Base-by-base conservation (phyloP, 208 protist genomes). In the Sergeia podlipaevii region DNA sequence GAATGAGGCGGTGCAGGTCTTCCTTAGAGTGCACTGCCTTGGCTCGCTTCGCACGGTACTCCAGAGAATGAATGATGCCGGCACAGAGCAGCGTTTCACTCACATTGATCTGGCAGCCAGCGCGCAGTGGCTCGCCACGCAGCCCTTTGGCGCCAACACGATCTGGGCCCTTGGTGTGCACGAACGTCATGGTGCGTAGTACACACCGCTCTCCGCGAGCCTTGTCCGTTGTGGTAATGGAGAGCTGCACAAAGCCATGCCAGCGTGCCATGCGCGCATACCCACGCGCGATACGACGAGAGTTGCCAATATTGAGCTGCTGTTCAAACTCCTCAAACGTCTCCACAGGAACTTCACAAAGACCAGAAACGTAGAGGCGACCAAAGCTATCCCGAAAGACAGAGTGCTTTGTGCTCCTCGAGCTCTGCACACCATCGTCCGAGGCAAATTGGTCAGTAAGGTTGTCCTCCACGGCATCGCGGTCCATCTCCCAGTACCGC, bases 401-500 rank as follows among this genome's bases (percentile, higher is more conserved):
- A 10, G 68, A 34, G 53, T 89, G 66, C 34, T 24, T 28, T 33
- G 51, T 36, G 23, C 45, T 58, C 20, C 41, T 18, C 18, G 60
- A 27, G 24, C 47, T 58, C 11, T 70, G 43, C 36, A 57, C 18
- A 0, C 39, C 61, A 7, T 49, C 52, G 28, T 77, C 70, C 15
- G 13, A 21, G 23, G 58, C 58, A 8, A 61, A 43, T 15, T 68
- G 15, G 6, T 76, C 65, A 15, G 33, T 26, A 2, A 96, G 60
- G 51, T 79, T 85, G 56, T 96, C 89, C 24, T 69, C 56, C 37
- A 93, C 78, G 4, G 47, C 34, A 52, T 93, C 86, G 29, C 72
- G 80, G 61, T 74, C 84, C 86, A 94, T 94, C 41, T 90, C 80
- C 87, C 89, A 96, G 59, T 94, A 94, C 10, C 69, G 71, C 53